Evolutionary conservation across 2,329 filamentous ascomycete genomes (phyloP).

Genomic region (Claviceps quebecensis): DNA sequence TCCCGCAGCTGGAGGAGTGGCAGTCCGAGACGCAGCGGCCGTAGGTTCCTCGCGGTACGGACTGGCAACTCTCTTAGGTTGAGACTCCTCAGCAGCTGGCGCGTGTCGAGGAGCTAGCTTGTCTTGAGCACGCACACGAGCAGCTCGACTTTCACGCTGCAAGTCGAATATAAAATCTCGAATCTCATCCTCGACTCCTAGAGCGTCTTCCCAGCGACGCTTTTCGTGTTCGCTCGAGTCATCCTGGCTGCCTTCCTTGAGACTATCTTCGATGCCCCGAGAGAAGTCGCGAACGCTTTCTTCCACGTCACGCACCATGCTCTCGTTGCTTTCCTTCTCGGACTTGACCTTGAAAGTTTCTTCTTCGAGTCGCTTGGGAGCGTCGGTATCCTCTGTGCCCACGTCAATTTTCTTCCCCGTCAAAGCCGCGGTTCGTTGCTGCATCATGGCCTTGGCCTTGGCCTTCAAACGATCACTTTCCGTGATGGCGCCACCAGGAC

Average conservation of each 20-base stretch:
- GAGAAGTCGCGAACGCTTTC: slow-evolving; percentile 88
- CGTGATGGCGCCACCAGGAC: slow-evolving; percentile 77
- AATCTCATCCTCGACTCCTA: slow-evolving; percentile 93
- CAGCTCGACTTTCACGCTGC: slow-evolving; percentile 69
- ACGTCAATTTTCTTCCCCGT: slow-evolving; percentile 67
- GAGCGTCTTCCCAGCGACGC: slow-evolving; percentile 85
- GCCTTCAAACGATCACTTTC: slow-evolving; percentile 92
- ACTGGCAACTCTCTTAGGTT: slow-evolving; percentile 22
- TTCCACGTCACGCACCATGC: slow-evolving; percentile 93
- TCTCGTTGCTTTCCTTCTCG: slow-evolving; percentile 87
- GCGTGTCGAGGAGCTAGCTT: slow-evolving; percentile 30
- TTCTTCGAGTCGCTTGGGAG: slow-evolving; percentile 74
- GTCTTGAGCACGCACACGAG: slow-evolving; percentile 51
- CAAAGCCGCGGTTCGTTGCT: slow-evolving; percentile 84
- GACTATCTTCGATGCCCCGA: slow-evolving; percentile 67
- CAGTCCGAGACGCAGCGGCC: slow-evolving; percentile 36
- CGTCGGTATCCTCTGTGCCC: slow-evolving; percentile 58
- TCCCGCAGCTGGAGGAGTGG: slow-evolving; percentile 31
- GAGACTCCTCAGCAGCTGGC: slow-evolving; percentile 28
- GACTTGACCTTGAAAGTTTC: slow-evolving; percentile 68
- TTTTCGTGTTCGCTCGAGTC: slow-evolving; percentile 77
- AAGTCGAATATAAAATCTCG: slow-evolving; percentile 97
- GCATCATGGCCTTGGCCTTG: slow-evolving; percentile 95
- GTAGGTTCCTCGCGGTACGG: slow-evolving; percentile 38
- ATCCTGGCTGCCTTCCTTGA: slow-evolving; percentile 68